These are phyloP conservation scores for Huntiella abstrusa DNA, from an alignment of 2,329 filamentous ascomycete genomes.

Conservation along the genomic window DNA sequence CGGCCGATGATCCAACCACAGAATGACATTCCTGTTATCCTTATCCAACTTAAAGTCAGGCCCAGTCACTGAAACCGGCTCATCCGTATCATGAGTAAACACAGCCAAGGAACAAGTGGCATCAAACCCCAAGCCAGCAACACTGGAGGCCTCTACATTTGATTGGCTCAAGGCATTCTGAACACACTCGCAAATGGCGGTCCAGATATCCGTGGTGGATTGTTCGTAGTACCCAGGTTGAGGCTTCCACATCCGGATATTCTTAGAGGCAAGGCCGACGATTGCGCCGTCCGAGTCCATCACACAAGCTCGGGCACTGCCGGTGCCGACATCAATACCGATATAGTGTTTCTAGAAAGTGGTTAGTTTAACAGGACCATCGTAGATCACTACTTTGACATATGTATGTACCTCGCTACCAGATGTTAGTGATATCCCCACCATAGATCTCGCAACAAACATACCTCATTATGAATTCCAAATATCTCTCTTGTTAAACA, in stretches of 20 bases:
- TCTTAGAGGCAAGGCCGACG: slow-evolving; percentile 50
- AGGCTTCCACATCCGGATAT: slow-evolving; percentile 67
- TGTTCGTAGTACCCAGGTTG: slow-evolving; percentile 73
- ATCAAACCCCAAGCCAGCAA: slow-evolving; percentile 90
- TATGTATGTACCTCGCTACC: no score
- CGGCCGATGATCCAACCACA: slow-evolving; percentile 93
- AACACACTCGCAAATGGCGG: slow-evolving; percentile 78
- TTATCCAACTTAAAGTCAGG: slow-evolving; percentile 59
- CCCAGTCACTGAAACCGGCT: slow-evolving; percentile 77
- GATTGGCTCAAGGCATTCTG: slow-evolving; percentile 64
- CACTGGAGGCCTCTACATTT: slow-evolving; percentile 53
- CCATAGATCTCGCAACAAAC: not conserved
- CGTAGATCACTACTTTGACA: no score
- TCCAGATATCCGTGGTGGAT: slow-evolving; percentile 95
- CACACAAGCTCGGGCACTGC: slow-evolving; percentile 86
- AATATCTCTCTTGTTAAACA: no score
- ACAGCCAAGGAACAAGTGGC: slow-evolving; percentile 95
- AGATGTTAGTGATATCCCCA: no score
- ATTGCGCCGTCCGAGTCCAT: slow-evolving; percentile 88
- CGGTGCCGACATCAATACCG: slow-evolving; percentile 91
- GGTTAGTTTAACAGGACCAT: not conserved
- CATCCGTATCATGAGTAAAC: slow-evolving; percentile 73
- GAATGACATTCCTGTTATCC: slow-evolving; percentile 81
- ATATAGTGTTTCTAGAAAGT: slow-evolving; percentile 41
- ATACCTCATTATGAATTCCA: no score